Percentiles rank a stretch among this genome's conserved stretches.
Conservation (phyloP, 331 rosid genomes). For the Pyrus hybrid region DNA sequence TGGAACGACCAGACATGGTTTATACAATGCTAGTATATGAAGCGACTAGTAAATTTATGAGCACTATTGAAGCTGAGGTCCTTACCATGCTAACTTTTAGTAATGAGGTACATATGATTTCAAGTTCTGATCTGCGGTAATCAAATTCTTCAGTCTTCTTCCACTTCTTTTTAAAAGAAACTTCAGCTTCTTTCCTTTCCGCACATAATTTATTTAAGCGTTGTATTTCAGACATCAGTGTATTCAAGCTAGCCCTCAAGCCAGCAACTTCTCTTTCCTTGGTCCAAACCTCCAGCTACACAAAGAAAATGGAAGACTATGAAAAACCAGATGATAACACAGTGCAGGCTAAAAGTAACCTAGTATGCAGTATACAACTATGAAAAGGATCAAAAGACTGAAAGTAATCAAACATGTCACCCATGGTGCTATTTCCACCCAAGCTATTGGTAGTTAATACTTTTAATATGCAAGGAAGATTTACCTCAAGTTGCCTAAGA, state of each 20-base stretch:
- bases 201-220: constrained; percentile 86
- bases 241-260: constrained; percentile 90
- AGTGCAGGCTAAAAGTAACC: not conserved
- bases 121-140: constrained; percentile 96
- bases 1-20: no score
- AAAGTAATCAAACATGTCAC: not conserved
- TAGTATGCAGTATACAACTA: not conserved
- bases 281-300: constrained; percentile 91
- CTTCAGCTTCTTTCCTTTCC: constrained; percentile 99
- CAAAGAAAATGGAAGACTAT: constrained; percentile 7
- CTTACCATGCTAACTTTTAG: constrained; percentile 77
- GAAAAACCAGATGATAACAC: not conserved
- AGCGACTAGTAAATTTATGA: not conserved
- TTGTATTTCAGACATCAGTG: constrained; percentile 81
- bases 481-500: constrained; percentile 91
- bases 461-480: constrained; percentile 3
- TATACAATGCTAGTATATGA: not conserved
- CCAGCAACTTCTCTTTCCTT: constrained; percentile 98
- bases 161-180: constrained; percentile 93
- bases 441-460: constrained; percentile 7
- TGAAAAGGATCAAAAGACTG: not conserved
- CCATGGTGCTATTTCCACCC: not conserved
- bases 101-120: constrained; percentile 70
- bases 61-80: no score
- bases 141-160: constrained; percentile 99